Evolutionary conservation across 2,329 filamentous ascomycete species (phyloP).

Genomic region (Claviceps arundinis): DNA sequence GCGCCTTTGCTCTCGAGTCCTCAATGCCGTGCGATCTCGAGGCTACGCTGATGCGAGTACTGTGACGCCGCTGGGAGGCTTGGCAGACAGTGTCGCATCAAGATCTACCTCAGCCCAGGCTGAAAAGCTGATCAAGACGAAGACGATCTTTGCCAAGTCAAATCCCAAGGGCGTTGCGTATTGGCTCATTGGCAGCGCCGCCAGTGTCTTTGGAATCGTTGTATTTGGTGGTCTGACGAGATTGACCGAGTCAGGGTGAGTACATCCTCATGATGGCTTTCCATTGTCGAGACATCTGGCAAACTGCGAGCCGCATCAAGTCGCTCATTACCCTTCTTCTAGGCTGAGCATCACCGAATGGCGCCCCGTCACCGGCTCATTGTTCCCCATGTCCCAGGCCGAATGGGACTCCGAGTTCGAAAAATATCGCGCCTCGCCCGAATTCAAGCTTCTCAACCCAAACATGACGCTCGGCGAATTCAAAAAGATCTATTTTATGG

Average conservation of each 20-base stretch:
- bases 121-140: conserved; percentile 19
- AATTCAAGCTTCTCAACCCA: conserved; percentile 84
- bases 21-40: conserved; percentile 26
- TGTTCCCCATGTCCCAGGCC: conserved; percentile 63
- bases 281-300: not conserved
- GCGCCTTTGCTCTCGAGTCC: conserved; percentile 23
- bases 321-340: not conserved
- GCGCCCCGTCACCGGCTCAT: conserved; percentile 85
- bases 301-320: not conserved
- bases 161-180: conserved; percentile 71
- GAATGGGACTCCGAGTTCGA: conserved; percentile 91
- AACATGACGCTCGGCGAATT: conserved; percentile 89
- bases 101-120: conserved; percentile 10
- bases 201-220: conserved; percentile 92
- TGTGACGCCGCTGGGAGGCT: conserved; percentile 15
- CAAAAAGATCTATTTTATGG: conserved; percentile 99
- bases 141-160: conserved; percentile 41
- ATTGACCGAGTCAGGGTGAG: conserved; percentile 88
- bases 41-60: conserved; percentile 23
- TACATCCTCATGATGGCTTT: not conserved
- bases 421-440: conserved; percentile 84
- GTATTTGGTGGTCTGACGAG: conserved; percentile 88
- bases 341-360: conserved; percentile 98
- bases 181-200: conserved; percentile 85
- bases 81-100: conserved; percentile 15